Conservation (phyloP, 345 rosid species). For the Pistacia atlantica region DNA sequence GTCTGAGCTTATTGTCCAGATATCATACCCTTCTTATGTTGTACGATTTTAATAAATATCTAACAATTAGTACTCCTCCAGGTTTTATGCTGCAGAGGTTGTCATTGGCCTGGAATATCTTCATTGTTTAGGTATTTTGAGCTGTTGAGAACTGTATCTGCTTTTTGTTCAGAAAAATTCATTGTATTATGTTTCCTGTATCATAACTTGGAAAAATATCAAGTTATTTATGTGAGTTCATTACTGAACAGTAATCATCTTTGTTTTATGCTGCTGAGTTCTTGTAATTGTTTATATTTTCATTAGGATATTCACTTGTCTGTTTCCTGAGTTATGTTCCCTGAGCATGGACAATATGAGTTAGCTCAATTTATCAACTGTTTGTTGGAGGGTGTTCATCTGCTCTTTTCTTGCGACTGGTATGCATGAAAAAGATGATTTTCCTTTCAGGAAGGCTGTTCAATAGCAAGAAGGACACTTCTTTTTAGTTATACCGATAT, state of each 20-base stretch:
- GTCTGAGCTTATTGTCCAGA: background rate
- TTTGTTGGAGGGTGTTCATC: background rate
- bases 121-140: constrained; percentile 83
- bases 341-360: background rate
- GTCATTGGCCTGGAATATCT: constrained; percentile 88
- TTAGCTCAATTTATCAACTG: background rate
- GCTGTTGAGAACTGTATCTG: background rate
- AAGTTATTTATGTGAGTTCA: background rate
- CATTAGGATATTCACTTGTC: background rate
- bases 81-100: constrained; percentile 95
- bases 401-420: background rate
- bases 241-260: background rate
- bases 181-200: background rate
- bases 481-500: background rate
- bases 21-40: background rate
- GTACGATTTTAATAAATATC: background rate
- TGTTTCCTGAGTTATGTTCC: background rate
- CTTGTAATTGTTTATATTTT: constrained; percentile 5
- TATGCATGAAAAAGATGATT: background rate
- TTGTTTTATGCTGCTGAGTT: constrained; percentile 3
- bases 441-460: background rate
- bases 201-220: background rate
- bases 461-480: background rate
- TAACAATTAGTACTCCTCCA: constrained; percentile 31
- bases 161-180: background rate